Base-by-base conservation (phyloP, 2,329 filamentous ascomycete species). In the Fusarium pininemorale region DNA sequence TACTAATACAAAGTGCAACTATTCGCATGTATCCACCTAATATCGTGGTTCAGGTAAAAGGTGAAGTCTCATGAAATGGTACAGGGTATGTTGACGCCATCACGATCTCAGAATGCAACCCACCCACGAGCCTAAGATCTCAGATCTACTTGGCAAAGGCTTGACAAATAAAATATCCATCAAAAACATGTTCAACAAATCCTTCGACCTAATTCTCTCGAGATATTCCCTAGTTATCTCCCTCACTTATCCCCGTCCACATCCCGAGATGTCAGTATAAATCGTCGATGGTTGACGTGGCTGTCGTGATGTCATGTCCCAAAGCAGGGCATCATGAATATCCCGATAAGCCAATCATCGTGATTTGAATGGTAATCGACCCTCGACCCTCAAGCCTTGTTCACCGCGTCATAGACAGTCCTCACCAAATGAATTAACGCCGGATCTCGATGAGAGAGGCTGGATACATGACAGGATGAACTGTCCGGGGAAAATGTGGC, bases 381-480 rank as follows among this genome's bases (percentile, higher is more conserved):
- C 35, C 22, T 38, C 24, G 11, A 32, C 30, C 3, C 9, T 50
- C 11, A n/a, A 54, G 57, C 26, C 18, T 35, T 50, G 24, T 60
- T 74, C 63, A 72, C 37, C 50, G 67, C 71, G 63, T 74, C 72
- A 74, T 74, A 74, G 72, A 74, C 42, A 30, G 2, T 24, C 22
- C 18, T 45, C 22, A 30, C 57, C 41, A 61, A 61, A 62, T 71
- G 11, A 16, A 39, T 8, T 2, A 38, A n/a, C 14, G 0, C 35
- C 8, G 15, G 35, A 55, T 41, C 51, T 30, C 51, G 51, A 55
- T 41, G 37, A 15, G 32, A 15, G 32, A 28, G 35, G 20, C 14
- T 28, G 35, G 24, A 63, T 68, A 22, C 10, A 69, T 69, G 50
- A 69, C 53, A 54, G 30, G 53, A 67, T 51, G 47, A 68, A 60